These are phyloP conservation scores for Luvunga scandens DNA, from an alignment of 345 rosid species.

Conservation along the genomic window DNA sequence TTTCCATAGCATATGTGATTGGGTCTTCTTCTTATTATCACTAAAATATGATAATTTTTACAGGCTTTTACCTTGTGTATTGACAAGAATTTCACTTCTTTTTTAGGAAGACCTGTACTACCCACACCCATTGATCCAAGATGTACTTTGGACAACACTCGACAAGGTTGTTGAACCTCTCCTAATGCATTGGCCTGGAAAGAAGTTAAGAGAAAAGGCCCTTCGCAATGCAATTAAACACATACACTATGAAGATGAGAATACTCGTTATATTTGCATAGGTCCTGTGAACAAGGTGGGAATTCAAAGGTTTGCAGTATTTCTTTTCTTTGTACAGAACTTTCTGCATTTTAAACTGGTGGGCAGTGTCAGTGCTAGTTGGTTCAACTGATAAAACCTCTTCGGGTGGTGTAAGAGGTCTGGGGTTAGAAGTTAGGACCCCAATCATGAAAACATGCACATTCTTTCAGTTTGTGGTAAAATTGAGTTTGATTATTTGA, in stretches of 20 bases:
- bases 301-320: constrained; percentile 12
- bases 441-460: not conserved
- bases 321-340: not conserved
- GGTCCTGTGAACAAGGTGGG: constrained; percentile 95
- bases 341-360: not conserved
- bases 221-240: constrained; percentile 57
- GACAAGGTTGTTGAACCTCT: constrained; percentile 72
- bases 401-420: not conserved
- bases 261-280: constrained; percentile 89
- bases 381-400: not conserved
- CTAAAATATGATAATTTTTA: not conserved
- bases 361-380: not conserved
- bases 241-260: constrained; percentile 93
- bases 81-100: constrained; percentile 11
- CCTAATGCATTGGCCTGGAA: constrained; percentile 85
- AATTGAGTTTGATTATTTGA: not conserved
- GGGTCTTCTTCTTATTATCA: not conserved
- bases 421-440: not conserved
- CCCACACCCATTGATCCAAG: constrained; percentile 90
- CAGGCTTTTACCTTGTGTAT: constrained; percentile 3
- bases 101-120: constrained; percentile 93
- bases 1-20: not conserved
- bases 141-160: constrained; percentile 78
- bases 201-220: constrained; percentile 88
- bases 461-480: not conserved